These are phyloP conservation scores for Phialocephala sp. DNA, from an alignment of 2,329 filamentous ascomycete genomes.

Conservation along the genomic window DNA sequence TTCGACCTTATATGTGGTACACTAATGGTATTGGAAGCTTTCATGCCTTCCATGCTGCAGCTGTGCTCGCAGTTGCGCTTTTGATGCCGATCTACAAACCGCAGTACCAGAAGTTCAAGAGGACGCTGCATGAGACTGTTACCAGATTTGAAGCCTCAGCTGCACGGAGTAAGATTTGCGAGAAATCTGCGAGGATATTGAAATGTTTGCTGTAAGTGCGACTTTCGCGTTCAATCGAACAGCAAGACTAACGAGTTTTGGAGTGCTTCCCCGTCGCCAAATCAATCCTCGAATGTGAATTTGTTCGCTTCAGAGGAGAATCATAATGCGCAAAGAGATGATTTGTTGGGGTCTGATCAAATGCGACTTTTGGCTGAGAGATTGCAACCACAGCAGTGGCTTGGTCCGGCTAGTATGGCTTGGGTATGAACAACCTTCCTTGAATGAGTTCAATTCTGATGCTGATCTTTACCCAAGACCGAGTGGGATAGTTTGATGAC, in stretches of 20 bases:
- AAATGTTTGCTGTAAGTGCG: conserved; percentile 22
- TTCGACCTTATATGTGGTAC: conserved; percentile 28
- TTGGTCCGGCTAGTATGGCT: conserved; percentile 14
- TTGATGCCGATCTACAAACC: conserved; percentile 25
- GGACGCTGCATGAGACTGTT: conserved; percentile 16
- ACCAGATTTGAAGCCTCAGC: conserved; percentile 17
- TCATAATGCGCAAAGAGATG: not conserved
- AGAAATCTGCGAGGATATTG: conserved; percentile 22
- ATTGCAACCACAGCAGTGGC: conserved; percentile 16
- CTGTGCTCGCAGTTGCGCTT: conserved; percentile 23
- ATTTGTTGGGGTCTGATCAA: conserved; percentile 12
- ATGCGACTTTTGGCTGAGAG: conserved; percentile 12
- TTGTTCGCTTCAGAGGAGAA: not conserved
- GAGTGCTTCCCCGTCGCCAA: conserved; percentile 15
- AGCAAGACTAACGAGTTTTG: not conserved
- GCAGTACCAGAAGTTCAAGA: conserved; percentile 23
- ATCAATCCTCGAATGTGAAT: conserved; percentile 10
- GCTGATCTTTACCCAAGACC: not conserved
- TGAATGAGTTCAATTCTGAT: not conserved
- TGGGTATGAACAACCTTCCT: conserved; percentile 5
- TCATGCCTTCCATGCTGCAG: conserved; percentile 29
- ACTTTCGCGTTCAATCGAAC: not conserved
- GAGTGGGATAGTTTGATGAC: conserved; percentile 18
- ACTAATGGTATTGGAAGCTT: conserved; percentile 28
- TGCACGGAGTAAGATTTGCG: conserved; percentile 24